A percentile compares a stretch with the other conserved stretches of the same genome.
Conservation (phyloP, 2,329 filamentous ascomycete genomes). For the Myriosclerotinia duriaeana region DNA sequence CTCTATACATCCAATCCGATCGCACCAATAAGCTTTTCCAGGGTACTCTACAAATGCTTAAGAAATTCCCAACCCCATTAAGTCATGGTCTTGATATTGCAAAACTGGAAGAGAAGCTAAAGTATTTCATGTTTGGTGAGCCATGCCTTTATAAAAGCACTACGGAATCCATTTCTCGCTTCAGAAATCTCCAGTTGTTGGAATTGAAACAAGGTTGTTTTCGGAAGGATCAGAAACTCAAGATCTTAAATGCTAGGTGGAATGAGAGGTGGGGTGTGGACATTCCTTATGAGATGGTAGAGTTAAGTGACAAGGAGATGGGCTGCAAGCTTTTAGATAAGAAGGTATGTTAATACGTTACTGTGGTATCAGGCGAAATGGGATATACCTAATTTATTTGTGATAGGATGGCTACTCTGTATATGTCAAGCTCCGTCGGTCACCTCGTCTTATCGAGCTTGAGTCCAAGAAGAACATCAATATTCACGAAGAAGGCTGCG, state of each 20-base stretch:
- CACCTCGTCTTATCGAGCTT: neutral
- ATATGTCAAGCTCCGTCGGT: neutral
- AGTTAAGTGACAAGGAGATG: slow-evolving; percentile 11
- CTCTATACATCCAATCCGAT: slow-evolving; percentile 16
- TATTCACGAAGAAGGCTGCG: neutral
- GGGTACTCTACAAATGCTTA: neutral
- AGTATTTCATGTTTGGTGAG: slow-evolving; percentile 13
- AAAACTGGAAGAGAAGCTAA: slow-evolving; percentile 12
- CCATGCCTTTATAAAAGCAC: slow-evolving; percentile 15
- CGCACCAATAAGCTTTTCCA: neutral
- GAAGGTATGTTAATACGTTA: slow-evolving; percentile 4
- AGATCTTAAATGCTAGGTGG: slow-evolving; percentile 13
- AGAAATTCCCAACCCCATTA: neutral
- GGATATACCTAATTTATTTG: neutral
- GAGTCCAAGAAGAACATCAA: neutral
- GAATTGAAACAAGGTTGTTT: slow-evolving; percentile 16
- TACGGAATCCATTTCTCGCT: slow-evolving; percentile 7
- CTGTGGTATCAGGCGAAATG: neutral
- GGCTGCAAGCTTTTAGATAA: neutral
- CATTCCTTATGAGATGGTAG: neutral
- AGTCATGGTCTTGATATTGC: slow-evolving; percentile 5
- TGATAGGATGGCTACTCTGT: slow-evolving; percentile 5
- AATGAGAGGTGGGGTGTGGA: slow-evolving; percentile 1
- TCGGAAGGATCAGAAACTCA: slow-evolving; percentile 3
- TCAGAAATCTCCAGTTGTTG: neutral